Conservation (phyloP, 2,329 filamentous ascomycete genomes). For the Phialocephala subalpina region DNA sequence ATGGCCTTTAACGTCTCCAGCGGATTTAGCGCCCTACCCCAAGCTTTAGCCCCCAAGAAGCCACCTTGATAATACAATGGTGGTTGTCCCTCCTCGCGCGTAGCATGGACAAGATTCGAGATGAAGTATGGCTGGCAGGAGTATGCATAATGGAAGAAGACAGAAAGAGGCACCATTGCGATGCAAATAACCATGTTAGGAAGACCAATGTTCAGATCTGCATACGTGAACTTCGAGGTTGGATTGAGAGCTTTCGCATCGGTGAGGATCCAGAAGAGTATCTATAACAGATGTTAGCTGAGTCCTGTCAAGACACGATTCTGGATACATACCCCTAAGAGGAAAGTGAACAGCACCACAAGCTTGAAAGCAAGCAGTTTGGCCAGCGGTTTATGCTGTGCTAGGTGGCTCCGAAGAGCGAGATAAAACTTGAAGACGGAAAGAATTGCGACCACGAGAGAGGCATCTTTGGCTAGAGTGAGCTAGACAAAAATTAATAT, state of each 20-base stretch:
- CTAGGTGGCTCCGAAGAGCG: neutral
- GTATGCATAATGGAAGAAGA: neutral
- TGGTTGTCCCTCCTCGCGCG: neutral
- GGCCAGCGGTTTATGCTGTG: neutral
- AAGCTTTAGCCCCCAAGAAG: neutral
- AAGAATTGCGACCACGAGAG: neutral
- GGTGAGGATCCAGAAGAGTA: neutral
- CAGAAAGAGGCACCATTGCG: neutral
- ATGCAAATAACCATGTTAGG: neutral
- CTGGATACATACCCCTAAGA: neutral
- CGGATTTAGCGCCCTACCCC: neutral
- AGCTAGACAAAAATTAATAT: too few species aligned
- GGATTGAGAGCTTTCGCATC: neutral
- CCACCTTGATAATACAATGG: neutral
- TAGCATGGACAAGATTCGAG: neutral
- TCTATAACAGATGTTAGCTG: neutral
- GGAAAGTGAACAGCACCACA: neutral
- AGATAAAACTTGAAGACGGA: neutral
- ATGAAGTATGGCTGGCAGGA: neutral
- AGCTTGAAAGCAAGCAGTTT: neutral
- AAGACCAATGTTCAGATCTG: neutral
- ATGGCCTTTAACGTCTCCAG: neutral
- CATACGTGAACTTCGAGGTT: neutral
- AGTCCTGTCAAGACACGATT: neutral
- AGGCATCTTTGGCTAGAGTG: neutral